Percentiles rank a stretch among this genome's conserved stretches.
phyloP scores from a whole-genome alignment of 139 green algal species.

The Closterium sp. region DNA sequence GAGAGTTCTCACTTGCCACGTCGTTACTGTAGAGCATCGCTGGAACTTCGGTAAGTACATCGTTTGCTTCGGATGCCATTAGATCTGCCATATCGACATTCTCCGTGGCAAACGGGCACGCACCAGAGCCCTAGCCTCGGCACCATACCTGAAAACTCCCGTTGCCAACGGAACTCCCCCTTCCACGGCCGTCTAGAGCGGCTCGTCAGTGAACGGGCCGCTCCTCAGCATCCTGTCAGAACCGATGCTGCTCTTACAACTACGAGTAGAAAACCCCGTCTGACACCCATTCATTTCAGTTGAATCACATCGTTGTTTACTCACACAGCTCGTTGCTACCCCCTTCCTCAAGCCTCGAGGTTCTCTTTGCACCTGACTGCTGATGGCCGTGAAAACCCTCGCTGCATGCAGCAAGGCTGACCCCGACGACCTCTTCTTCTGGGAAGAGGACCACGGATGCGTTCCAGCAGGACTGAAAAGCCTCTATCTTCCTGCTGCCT shows the following conservation, averaged over 20 bases:
- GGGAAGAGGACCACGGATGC: not conserved
- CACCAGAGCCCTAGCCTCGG: too few relatives aligned
- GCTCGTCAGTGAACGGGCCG: not conserved
- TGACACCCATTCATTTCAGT: not conserved
- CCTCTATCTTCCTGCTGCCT: not conserved
- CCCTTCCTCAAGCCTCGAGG: not conserved
- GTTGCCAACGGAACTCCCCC: not conserved
- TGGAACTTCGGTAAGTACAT: not conserved
- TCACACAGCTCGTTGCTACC: not conserved
- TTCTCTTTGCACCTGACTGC: not conserved
- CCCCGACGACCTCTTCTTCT: not conserved
- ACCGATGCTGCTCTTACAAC: not conserved
- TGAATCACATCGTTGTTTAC: too few relatives aligned
- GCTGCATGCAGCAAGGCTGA: not conserved
- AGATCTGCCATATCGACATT: not conserved
- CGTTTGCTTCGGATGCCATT: not conserved
- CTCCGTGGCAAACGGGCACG: not conserved
- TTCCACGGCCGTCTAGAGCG: not conserved
- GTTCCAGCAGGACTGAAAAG: too few relatives aligned
- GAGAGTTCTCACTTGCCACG: not conserved
- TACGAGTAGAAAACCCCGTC: not conserved
- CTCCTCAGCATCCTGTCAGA: not conserved
- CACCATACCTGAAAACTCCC: not conserved
- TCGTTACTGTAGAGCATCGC: not conserved
- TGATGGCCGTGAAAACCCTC: not conserved